Conservation (phyloP, 2,329 filamentous ascomycete genomes). For the Phialocephala subalpina region DNA sequence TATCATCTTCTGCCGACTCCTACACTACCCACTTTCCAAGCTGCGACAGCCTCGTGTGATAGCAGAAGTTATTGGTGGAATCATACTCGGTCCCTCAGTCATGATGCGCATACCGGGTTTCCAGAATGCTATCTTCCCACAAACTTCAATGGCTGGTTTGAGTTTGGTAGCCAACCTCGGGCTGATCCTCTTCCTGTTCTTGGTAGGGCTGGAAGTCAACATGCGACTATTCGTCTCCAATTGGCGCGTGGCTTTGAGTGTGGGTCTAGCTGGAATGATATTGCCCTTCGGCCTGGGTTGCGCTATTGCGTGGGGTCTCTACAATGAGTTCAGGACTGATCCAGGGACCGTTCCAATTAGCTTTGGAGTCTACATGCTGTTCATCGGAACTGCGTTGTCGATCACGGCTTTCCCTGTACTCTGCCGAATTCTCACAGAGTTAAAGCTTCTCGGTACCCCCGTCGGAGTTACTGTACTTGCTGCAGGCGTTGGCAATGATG, state of each 20-base stretch:
- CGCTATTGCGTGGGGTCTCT: constrained; percentile 83
- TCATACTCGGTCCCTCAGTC: constrained; percentile 85
- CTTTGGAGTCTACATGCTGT: constrained; percentile 73
- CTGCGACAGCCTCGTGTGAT: constrained; percentile 84
- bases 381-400: constrained; percentile 91
- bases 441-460: constrained; percentile 83
- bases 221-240: constrained; percentile 79
- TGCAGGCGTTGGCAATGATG: constrained; percentile 92
- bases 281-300: constrained; percentile 84
- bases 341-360: constrained; percentile 61
- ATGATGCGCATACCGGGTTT: constrained; percentile 89
- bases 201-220: constrained; percentile 89
- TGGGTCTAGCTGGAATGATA: constrained; percentile 81
- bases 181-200: constrained; percentile 84
- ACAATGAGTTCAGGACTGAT: constrained; percentile 68
- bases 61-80: constrained; percentile 84
- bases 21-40: constrained; percentile 80
- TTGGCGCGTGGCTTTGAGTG: constrained; percentile 80
- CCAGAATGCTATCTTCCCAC: constrained; percentile 77
- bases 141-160: constrained; percentile 76
- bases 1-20: constrained; percentile 75
- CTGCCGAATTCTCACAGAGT: constrained; percentile 90
- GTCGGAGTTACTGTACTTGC: constrained; percentile 91
- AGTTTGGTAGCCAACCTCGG: constrained; percentile 84
- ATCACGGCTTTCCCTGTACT: constrained; percentile 94